Evolutionary conservation across 2,329 filamentous ascomycete genomes (phyloP), one percentile per base, ranked within the genome.

Genomic region (Xylaria polymorpha): DNA sequence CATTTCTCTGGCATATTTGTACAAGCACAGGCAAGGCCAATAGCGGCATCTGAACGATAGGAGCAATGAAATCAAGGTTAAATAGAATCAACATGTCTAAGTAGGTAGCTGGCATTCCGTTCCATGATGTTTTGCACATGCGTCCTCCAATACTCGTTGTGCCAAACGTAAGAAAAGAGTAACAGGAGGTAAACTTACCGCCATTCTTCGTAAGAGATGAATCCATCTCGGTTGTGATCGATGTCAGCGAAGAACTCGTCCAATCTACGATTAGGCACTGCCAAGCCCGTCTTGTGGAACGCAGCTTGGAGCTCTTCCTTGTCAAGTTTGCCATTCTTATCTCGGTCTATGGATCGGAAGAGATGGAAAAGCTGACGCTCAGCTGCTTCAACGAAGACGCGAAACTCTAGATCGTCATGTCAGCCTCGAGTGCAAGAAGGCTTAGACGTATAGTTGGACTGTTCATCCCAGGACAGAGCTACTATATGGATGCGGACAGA

Each of bases 181-280:
- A 44, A 44, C 35, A 46, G 9, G 29, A 58, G 22, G n/a, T n/a
- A 48, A 67, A 85, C 91, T 82, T 89, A 98, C 95, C 95, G 91
- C 96, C 96, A 98, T 86, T 99, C 96, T 73, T 94, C 90, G 81
- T 97, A 98, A 71, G 87, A 94, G 74, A 98, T 97, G 72, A 84
- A 89, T 57, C 94, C 94, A 79, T 99, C 94, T 74, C 91, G 88
- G 82, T 99, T 95, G 78, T 88, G 87, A 80, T 99, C 96, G 75
- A 99, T 92, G 79, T 97, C 92, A 72, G 88, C 83, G 79, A 99
- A 98, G 83, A 99, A 98, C 71, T 90, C 88, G 72, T 93, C 88
- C 55, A 99, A 83, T 77, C 94, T 92, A 64, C 90, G 88, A 74
- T 85, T 90, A 25, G 94, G 92, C 14, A 98, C 91, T 9, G 89